Evolutionary conservation across 179 eudicot species (phyloP).

Genomic region (Carnegiea gigantea): DNA sequence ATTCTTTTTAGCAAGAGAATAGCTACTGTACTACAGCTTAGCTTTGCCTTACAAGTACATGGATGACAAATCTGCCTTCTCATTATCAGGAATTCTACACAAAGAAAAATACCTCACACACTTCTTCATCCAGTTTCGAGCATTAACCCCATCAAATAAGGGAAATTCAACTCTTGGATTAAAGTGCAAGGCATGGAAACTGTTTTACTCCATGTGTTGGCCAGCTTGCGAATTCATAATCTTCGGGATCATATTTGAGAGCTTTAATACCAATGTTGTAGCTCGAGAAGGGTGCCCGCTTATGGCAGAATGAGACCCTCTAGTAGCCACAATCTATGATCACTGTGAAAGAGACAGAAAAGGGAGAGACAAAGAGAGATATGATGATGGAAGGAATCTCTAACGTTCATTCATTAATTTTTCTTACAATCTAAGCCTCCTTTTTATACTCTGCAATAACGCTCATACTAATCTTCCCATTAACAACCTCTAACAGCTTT

Average conservation of each 20-base stretch:
- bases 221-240: too few relatives aligned
- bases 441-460: too few relatives aligned
- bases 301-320: background rate
- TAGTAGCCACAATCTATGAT: background rate
- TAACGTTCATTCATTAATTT: too few relatives aligned
- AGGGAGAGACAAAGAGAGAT: background rate
- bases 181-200: background rate
- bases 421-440: too few relatives aligned
- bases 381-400: background rate
- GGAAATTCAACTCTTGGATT: background rate
- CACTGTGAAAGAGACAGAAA: background rate
- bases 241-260: too few relatives aligned
- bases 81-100: background rate
- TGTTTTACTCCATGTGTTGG: background rate
- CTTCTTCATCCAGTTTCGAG: background rate
- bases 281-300: background rate
- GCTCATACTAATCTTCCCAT: too few relatives aligned
- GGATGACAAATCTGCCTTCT: background rate
- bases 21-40: background rate
- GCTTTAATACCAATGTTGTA: too few relatives aligned
- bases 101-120: background rate
- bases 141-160: background rate
- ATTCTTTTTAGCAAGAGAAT: background rate
- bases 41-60: background rate
- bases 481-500: too few relatives aligned